Conservation (phyloP, 768 basidiomycete species). For the Leccinum arenicola region DNA sequence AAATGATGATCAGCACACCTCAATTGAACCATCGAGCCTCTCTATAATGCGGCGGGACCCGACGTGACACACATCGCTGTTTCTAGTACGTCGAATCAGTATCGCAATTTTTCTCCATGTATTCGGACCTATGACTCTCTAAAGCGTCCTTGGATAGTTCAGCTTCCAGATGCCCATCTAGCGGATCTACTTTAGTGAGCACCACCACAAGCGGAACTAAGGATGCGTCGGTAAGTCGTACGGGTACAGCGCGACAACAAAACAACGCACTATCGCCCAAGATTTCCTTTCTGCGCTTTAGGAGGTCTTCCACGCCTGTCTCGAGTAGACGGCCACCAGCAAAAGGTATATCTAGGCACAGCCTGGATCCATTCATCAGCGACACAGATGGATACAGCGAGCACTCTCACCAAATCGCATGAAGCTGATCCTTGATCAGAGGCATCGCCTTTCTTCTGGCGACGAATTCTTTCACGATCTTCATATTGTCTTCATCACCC, state of each 20-base stretch:
- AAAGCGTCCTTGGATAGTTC: neutral
- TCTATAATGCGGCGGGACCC: neutral
- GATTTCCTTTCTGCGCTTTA: constrained; percentile 4
- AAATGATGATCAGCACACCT: too few species aligned
- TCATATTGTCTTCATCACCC: neutral
- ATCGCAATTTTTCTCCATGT: neutral
- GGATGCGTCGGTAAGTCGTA: too few species aligned
- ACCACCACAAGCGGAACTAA: neutral
- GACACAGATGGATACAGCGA: neutral
- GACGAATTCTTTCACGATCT: neutral
- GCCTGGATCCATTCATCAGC: constrained; percentile 7
- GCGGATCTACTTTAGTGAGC: neutral
- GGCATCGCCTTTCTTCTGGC: constrained; percentile 1
- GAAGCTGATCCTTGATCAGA: constrained; percentile 7
- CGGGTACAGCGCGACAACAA: constrained; percentile 1
- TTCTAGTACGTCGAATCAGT: constrained; percentile 7
- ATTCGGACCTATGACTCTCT: neutral
- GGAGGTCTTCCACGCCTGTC: constrained; percentile 11
- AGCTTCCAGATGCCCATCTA: constrained; percentile 1
- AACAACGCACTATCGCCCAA: neutral
- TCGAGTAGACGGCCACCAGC: constrained; percentile 17
- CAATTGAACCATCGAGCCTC: neutral
- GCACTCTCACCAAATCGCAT: constrained; percentile 11
- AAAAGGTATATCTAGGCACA: constrained; percentile 15
- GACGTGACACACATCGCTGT: constrained; percentile 5